These are phyloP conservation scores for Cordyceps farinosa DNA, from an alignment of 2,329 filamentous ascomycete genomes.

Conservation along the genomic window DNA sequence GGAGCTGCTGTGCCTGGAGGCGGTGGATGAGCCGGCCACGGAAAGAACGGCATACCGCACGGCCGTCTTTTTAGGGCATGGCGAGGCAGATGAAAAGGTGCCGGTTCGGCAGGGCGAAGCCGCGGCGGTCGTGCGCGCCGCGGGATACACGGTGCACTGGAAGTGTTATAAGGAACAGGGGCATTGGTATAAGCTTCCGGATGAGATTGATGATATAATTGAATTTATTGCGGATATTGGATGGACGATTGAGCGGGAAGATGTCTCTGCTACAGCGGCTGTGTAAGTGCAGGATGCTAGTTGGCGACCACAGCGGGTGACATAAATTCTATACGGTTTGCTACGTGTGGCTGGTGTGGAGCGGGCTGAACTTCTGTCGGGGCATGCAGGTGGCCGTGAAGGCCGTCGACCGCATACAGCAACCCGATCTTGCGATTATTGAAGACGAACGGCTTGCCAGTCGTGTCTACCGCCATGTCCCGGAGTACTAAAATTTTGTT, in stretches of 20 bases:
- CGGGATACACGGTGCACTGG: constrained; percentile 36
- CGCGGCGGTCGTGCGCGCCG: constrained; percentile 25
- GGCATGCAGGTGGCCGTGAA: too few species aligned
- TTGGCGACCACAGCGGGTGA: too few species aligned
- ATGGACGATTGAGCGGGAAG: neutral
- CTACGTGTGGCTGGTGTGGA: too few species aligned
- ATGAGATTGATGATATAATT: constrained; percentile 43
- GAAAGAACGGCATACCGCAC: neutral
- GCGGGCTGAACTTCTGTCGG: too few species aligned
- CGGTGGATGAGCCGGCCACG: neutral
- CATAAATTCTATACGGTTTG: too few species aligned
- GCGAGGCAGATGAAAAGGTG: neutral
- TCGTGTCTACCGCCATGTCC: too few species aligned
- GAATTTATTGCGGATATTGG: constrained; percentile 24
- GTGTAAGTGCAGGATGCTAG: neutral
- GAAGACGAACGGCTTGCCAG: too few species aligned
- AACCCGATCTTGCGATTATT: too few species aligned
- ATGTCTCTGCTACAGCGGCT: too few species aligned
- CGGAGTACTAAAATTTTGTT: too few species aligned
- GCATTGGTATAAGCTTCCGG: constrained; percentile 47
- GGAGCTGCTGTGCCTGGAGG: neutral
- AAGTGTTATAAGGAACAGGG: constrained; percentile 38
- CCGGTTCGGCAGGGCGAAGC: neutral
- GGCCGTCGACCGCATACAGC: too few species aligned
- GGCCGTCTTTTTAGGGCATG: neutral